phyloP scores from a whole-genome alignment of 305 asterid genomes.

The Lippia alba region DNA sequence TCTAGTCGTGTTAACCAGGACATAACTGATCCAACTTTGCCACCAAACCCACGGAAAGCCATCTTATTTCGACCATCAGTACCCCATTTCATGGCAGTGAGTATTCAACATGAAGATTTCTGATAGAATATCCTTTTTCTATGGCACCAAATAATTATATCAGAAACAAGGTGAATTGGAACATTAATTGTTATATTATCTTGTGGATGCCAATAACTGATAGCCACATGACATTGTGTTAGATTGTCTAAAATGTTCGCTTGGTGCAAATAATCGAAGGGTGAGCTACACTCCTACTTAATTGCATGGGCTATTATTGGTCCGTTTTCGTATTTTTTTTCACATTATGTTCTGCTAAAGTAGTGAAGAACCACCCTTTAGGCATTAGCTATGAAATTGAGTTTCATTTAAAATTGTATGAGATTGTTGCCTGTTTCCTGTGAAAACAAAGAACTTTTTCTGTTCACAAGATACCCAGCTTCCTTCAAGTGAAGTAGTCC shows the following conservation, averaged over 20 bases:
- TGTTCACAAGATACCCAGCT: constrained; percentile 3
- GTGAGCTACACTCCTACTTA: constrained; percentile 22
- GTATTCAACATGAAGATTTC: constrained; percentile 44
- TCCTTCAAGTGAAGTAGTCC: constrained; percentile 14
- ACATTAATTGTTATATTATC: constrained; percentile 1
- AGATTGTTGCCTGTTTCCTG: not conserved
- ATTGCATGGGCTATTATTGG: not conserved
- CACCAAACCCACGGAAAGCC: constrained; percentile 89
- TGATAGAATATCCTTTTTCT: constrained; percentile 27
- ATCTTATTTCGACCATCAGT: constrained; percentile 85
- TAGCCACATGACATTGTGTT: constrained; percentile 12
- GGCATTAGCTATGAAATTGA: not conserved
- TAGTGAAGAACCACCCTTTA: not conserved
- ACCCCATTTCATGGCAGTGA: constrained; percentile 90
- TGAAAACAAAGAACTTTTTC: not conserved
- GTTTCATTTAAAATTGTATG: constrained; percentile 6
- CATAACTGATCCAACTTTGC: constrained; percentile 91
- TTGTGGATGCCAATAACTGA: constrained; percentile 13
- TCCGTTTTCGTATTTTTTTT: constrained; percentile 11
- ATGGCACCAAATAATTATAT: constrained; percentile 26
- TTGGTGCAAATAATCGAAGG: constrained; percentile 19
- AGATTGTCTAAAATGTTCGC: not conserved
- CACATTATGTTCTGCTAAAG: constrained; percentile 11
- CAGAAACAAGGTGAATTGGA: constrained; percentile 24
- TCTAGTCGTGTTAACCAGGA: constrained; percentile 81